phyloP scores from a whole-genome alignment of 2,329 filamentous ascomycete genomes.

The Ascochyta pisi region DNA sequence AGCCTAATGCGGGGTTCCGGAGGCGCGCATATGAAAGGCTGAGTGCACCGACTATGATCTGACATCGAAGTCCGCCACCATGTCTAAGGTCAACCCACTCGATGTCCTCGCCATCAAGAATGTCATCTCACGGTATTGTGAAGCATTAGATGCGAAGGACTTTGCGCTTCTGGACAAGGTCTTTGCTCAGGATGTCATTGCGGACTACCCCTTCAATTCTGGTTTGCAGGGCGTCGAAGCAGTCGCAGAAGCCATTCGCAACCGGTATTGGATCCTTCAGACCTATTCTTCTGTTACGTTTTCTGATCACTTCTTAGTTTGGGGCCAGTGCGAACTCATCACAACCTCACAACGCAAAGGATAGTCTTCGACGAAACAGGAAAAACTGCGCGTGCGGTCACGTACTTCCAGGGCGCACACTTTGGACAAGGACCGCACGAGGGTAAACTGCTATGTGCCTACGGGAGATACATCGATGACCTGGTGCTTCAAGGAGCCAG shows the following conservation, averaged over 20 bases:
- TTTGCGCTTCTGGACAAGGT: slow-evolving; percentile 49
- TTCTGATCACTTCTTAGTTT: slow-evolving; percentile 35
- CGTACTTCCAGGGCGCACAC: slow-evolving; percentile 53
- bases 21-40: background rate
- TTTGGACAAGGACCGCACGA: slow-evolving; percentile 53
- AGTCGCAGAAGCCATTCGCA: slow-evolving; percentile 43
- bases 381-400: slow-evolving; percentile 45
- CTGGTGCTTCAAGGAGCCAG: slow-evolving; percentile 38
- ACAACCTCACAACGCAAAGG: slow-evolving; percentile 53
- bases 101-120: slow-evolving; percentile 52
- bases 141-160: slow-evolving; percentile 54
- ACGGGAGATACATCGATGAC: slow-evolving; percentile 52
- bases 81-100: slow-evolving; percentile 30
- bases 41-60: background rate
- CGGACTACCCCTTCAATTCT: slow-evolving; percentile 50
- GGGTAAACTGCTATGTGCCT: slow-evolving; percentile 51
- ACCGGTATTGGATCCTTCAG: slow-evolving; percentile 30
- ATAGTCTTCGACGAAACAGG: slow-evolving; percentile 42
- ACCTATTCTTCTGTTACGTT: too few relatives aligned
- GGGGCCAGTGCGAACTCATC: slow-evolving; percentile 51
- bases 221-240: slow-evolving; percentile 44
- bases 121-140: slow-evolving; percentile 52
- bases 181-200: slow-evolving; percentile 50
- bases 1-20: slow-evolving; percentile 11
- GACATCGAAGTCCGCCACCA: background rate